These are phyloP conservation scores for Scheffersomyces amazonensis DNA, from an alignment of 805 yeast genomes.

Conservation along the genomic window DNA sequence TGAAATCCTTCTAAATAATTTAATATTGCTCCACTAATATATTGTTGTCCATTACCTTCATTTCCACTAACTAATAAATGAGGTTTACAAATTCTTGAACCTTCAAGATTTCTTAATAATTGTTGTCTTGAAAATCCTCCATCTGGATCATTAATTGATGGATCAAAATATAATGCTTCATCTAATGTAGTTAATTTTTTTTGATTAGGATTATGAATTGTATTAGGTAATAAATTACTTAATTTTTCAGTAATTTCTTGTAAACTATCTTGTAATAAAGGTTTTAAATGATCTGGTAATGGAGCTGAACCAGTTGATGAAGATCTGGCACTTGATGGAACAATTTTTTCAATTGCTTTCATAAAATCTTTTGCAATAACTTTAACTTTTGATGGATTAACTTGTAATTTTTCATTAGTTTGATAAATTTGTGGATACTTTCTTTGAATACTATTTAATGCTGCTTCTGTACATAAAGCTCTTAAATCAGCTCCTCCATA, in stretches of 20 bases:
- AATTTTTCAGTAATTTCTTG: slow-evolving; percentile 45
- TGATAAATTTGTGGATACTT: slow-evolving; percentile 89
- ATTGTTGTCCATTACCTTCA: slow-evolving; percentile 83
- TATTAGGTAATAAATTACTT: slow-evolving; percentile 58
- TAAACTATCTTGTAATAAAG: slow-evolving; percentile 57
- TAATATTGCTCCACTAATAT: slow-evolving; percentile 76
- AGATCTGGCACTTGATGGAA: slow-evolving; percentile 91
- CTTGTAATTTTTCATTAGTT: slow-evolving; percentile 66
- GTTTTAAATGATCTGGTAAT: slow-evolving; percentile 67
- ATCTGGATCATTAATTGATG: slow-evolving; percentile 53
- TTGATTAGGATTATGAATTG: slow-evolving; percentile 26
- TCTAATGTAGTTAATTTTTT: slow-evolving; percentile 59
- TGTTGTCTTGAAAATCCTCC: slow-evolving; percentile 72
- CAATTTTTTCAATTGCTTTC: slow-evolving; percentile 77
- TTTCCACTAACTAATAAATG: slow-evolving; percentile 71
- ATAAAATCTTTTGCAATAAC: slow-evolving; percentile 84
- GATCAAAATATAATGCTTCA: slow-evolving; percentile 64
- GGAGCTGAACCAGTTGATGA: slow-evolving; percentile 73
- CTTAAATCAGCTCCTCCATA: slow-evolving; percentile 97
- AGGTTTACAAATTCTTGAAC: slow-evolving; percentile 76
- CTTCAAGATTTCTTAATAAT: slow-evolving; percentile 45
- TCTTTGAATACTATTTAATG: slow-evolving; percentile 86
- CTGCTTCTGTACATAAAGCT: slow-evolving; percentile 94
- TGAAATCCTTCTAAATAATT: slow-evolving; percentile 86
- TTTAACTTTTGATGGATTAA: slow-evolving; percentile 67